Conservation (phyloP, 345 rosid genomes). For the Hypericum androsaemum region DNA sequence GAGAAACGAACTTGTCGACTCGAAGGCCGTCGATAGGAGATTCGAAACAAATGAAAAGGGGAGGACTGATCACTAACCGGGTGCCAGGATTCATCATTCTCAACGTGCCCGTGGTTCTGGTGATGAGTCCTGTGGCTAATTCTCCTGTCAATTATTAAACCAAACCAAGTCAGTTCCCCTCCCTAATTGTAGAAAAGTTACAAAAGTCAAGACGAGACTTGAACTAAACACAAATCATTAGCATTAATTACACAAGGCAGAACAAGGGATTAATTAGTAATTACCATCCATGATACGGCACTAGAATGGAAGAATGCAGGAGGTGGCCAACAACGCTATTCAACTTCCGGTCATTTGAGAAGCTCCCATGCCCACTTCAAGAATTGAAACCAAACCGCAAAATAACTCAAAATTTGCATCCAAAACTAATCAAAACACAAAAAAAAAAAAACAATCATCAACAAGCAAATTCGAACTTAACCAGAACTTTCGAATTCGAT, state of each 20-base stretch:
- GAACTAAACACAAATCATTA: not conserved
- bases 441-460: too few relatives aligned
- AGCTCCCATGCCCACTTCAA: slow-evolving; percentile 10
- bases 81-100: slow-evolving; percentile 93
- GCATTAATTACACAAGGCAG: not conserved
- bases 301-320: slow-evolving; percentile 7
- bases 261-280: not conserved
- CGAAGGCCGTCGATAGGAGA: too few relatives aligned
- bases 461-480: too few relatives aligned
- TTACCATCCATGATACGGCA: slow-evolving; percentile 10
- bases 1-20: not conserved
- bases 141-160: slow-evolving; percentile 43
- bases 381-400: not conserved
- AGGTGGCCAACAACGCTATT: slow-evolving; percentile 6
- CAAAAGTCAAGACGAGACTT: not conserved
- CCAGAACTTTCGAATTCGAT: too few relatives aligned
- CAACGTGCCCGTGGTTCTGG: slow-evolving; percentile 91
- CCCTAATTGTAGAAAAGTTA: not conserved
- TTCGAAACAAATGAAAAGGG: not conserved
- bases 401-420: too few relatives aligned
- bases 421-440: too few relatives aligned
- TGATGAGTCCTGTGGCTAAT: slow-evolving; percentile 96
- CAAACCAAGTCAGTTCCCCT: not conserved
- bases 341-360: not conserved
- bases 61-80: slow-evolving; percentile 37